Evolutionary conservation across 768 basidiomycete genomes (phyloP).

Genomic region (Calocera cornea): DNA sequence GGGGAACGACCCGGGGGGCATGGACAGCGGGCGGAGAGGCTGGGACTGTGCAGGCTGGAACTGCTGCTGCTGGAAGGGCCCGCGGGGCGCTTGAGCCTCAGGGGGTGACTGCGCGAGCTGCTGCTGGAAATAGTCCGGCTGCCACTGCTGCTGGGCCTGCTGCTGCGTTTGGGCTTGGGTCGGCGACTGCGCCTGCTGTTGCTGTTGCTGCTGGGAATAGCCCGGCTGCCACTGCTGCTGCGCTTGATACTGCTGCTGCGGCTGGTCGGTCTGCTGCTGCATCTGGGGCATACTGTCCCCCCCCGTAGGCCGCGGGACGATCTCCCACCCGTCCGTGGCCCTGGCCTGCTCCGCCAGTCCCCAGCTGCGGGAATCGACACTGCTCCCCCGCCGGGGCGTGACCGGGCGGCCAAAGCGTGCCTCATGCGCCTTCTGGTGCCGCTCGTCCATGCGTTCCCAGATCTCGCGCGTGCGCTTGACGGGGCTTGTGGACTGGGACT

Average conservation of each 20-base stretch:
- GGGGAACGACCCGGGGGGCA: neutral
- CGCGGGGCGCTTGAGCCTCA: neutral
- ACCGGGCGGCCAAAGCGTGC: neutral
- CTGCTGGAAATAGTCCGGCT: neutral
- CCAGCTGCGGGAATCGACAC: no score
- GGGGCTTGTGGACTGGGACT: neutral
- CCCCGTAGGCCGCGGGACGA: no score
- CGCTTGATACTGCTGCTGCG: neutral
- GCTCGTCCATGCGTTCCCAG: neutral
- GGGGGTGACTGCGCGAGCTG: neutral
- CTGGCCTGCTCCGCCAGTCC: neutral
- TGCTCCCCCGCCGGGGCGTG: no score
- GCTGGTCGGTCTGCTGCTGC: neutral
- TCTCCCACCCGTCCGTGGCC: neutral
- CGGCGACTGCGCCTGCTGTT: no score
- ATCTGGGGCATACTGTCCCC: neutral
- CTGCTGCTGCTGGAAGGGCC: neutral
- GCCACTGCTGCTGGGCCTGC: neutral
- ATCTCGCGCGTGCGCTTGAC: neutral
- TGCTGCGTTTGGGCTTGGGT: neutral
- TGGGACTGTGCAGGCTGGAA: neutral
- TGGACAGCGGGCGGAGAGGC: neutral
- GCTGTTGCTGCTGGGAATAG: no score
- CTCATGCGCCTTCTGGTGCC: neutral
- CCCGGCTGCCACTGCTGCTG: neutral